Percentiles rank a stretch among this genome's conserved stretches.
These are phyloP conservation scores for Yamadazyma insecticola DNA, from an alignment of 805 yeast species.

Conservation along the genomic window DNA sequence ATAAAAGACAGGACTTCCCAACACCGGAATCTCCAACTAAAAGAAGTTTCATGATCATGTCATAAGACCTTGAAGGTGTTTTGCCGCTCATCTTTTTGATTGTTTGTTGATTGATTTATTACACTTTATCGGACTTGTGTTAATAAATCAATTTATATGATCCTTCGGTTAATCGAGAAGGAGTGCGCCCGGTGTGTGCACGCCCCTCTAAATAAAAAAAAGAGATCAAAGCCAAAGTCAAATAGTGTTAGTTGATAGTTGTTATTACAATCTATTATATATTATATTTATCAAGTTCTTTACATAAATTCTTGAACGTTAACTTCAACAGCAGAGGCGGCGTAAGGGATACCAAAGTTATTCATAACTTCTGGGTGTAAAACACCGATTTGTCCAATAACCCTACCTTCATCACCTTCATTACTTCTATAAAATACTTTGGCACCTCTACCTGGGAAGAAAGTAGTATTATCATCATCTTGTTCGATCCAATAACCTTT, in stretches of 20 bases:
- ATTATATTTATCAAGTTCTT: too few species aligned
- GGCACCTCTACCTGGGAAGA: constrained; percentile 98
- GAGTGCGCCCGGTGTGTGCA: too few species aligned
- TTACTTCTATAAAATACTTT: constrained; percentile 67
- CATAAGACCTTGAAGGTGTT: constrained; percentile 71
- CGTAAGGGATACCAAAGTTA: constrained; percentile 85
- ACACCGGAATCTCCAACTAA: constrained; percentile 92
- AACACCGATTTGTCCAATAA: constrained; percentile 86
- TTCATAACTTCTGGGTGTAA: constrained; percentile 91
- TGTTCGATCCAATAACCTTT: constrained; percentile 89
- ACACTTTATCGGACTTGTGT: constrained; percentile 2
- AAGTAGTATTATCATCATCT: constrained; percentile 61
- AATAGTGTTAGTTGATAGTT: too few species aligned
- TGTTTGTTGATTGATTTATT: constrained; percentile 4
- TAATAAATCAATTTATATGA: background rate
- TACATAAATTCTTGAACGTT: constrained; percentile 84
- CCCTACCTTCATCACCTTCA: constrained; percentile 51
- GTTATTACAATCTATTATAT: too few species aligned
- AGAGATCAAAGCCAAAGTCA: too few species aligned
- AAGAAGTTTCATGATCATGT: constrained; percentile 85
- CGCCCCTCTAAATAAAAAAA: too few species aligned
- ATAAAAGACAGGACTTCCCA: constrained; percentile 83
- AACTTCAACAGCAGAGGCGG: constrained; percentile 87
- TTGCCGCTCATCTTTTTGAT: constrained; percentile 54
- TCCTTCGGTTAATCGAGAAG: too few species aligned